These are phyloP conservation scores for Trichoderma oligosporum DNA, from an alignment of 2,329 filamentous ascomycete genomes.

Conservation along the genomic window DNA sequence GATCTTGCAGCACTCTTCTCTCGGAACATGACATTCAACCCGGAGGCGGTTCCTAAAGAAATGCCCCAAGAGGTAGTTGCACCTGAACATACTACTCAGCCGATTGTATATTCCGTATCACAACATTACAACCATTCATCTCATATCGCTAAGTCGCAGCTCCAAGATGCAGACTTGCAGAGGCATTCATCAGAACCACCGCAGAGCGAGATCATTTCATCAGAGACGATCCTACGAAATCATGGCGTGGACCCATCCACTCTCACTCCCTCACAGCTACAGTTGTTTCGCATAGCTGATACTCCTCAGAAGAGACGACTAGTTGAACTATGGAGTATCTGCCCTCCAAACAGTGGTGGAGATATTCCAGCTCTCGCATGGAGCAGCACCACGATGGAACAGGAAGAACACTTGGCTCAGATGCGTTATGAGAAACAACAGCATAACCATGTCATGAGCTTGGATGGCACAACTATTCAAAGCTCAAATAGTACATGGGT, in stretches of 20 bases:
- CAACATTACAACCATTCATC: conserved; percentile 82
- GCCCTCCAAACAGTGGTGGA: conserved; percentile 59
- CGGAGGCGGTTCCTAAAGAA: conserved; percentile 31
- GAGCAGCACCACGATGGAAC: conserved; percentile 51
- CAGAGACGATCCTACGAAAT: conserved; percentile 57
- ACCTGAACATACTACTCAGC: conserved; percentile 33
- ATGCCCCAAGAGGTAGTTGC: conserved; percentile 31
- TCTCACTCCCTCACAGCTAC: conserved; percentile 70
- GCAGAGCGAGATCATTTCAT: conserved; percentile 45
- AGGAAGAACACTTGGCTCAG: conserved; percentile 57
- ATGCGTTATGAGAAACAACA: conserved; percentile 54
- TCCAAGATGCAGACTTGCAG: conserved; percentile 34
- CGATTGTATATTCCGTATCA: conserved; percentile 68
- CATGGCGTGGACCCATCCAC: conserved; percentile 67
- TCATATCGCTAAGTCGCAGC: conserved; percentile 47
- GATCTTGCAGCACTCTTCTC: conserved; percentile 79
- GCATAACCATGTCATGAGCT: conserved; percentile 45
- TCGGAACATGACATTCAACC: conserved; percentile 65
- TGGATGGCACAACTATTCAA: conserved; percentile 54
- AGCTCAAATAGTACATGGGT: conserved; percentile 52
- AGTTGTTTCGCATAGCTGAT: conserved; percentile 74
- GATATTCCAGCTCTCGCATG: conserved; percentile 53
- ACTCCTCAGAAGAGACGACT: conserved; percentile 68
- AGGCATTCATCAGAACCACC: conserved; percentile 50
- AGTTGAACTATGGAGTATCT: conserved; percentile 81